phyloP scores from a whole-genome alignment of 2,329 filamentous ascomycete genomes.

The Apiospora kogelbergensis region DNA sequence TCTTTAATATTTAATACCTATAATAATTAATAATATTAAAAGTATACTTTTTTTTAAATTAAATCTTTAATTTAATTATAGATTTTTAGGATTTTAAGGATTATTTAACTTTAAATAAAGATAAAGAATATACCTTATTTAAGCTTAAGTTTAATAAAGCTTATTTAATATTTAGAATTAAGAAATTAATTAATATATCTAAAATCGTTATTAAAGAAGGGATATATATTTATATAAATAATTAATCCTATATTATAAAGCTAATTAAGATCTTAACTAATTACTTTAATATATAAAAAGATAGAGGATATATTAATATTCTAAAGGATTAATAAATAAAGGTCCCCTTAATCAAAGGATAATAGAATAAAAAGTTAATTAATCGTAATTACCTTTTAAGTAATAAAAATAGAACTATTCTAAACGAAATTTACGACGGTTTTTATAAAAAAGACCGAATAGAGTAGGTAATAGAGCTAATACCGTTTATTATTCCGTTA shows the following conservation, averaged over 20 bases:
- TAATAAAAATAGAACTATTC: neutral
- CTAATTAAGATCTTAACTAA: neutral
- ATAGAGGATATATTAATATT: neutral
- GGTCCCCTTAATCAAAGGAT: neutral
- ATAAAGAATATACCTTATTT: too few species aligned
- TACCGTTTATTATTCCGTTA: neutral
- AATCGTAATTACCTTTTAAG: neutral
- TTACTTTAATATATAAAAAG: neutral
- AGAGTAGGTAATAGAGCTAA: neutral
- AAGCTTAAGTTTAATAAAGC: neutral
- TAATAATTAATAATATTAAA: neutral
- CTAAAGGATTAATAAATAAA: neutral
- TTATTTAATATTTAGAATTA: neutral
- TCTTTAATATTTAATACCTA: neutral
- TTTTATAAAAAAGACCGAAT: neutral
- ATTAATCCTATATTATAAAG: neutral
- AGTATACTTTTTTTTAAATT: neutral
- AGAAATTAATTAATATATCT: neutral
- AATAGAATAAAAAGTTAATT: neutral
- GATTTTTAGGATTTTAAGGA: neutral
- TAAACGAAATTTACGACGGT: neutral
- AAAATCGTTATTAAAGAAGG: neutral
- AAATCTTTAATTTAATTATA: neutral
- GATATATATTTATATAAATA: neutral
- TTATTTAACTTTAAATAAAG: neutral